phyloP scores from a whole-genome alignment of 2,329 filamentous ascomycete genomes.

The Elsinoe batatas region DNA sequence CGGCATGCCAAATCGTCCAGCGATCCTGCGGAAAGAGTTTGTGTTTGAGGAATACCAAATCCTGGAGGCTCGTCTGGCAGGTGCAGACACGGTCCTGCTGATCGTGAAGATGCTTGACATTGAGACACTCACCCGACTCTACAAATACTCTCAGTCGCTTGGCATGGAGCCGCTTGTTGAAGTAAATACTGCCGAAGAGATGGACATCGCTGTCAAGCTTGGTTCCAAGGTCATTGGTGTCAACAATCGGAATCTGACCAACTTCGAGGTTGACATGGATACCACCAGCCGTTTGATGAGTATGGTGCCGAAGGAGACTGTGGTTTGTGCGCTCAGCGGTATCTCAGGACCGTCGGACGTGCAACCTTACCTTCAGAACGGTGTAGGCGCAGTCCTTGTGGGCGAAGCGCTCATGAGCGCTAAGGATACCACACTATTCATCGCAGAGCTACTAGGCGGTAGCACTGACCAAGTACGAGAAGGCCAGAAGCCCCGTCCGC shows the following conservation, averaged over 20 bases:
- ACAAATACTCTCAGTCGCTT: constrained; percentile 77
- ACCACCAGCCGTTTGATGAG: constrained; percentile 83
- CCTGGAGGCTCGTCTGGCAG: constrained; percentile 81
- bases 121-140: constrained; percentile 63
- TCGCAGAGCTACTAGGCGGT: constrained; percentile 67
- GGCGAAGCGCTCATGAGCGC: constrained; percentile 95
- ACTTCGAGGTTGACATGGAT: constrained; percentile 89
- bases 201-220: constrained; percentile 74
- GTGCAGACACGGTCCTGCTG: constrained; percentile 85
- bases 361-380: constrained; percentile 73
- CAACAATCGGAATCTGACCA: constrained; percentile 94
- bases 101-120: constrained; percentile 96
- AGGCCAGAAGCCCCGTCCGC: constrained; percentile 37
- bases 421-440: constrained; percentile 70
- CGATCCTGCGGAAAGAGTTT: constrained; percentile 89
- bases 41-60: constrained; percentile 98
- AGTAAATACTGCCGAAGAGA: constrained; percentile 89
- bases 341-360: constrained; percentile 88
- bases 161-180: constrained; percentile 98
- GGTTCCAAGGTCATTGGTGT: constrained; percentile 90
- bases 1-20: constrained; percentile 84
- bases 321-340: constrained; percentile 88
- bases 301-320: constrained; percentile 73
- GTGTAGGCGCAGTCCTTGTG: constrained; percentile 85
- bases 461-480: constrained; percentile 24